A percentile compares a stretch with the other conserved stretches of the same genome.
phyloP scores from a whole-genome alignment of 108 stramenopile genomes.

The Cylindrotheca fusiformis region DNA sequence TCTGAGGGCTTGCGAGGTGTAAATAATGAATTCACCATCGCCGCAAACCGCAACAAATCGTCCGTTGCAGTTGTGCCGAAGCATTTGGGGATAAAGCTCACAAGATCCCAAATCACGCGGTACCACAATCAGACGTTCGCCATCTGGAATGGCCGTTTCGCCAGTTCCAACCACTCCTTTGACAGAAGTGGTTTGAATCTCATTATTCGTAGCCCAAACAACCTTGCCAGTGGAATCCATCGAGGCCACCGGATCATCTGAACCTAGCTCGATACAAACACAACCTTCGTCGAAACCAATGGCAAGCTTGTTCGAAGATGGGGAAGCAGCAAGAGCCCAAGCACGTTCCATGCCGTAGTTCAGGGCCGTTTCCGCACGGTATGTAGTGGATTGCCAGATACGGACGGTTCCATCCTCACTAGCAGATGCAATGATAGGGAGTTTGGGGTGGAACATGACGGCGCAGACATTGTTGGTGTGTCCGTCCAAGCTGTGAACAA shows the following conservation, averaged over 20 bases:
- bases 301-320: slow-evolving; percentile 94
- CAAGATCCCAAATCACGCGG: slow-evolving; percentile 93
- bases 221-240: slow-evolving; percentile 97
- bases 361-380: slow-evolving; percentile 96
- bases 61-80: slow-evolving; percentile 98
- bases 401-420: slow-evolving; percentile 98
- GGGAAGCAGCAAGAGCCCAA: slow-evolving; percentile 94
- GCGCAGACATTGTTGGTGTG: slow-evolving; percentile 97
- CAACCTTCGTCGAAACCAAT: slow-evolving; percentile 99
- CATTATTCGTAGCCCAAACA: slow-evolving; percentile 96
- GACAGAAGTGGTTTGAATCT: slow-evolving; percentile 92
- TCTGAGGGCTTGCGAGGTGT: slow-evolving; percentile 95
- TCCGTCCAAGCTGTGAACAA: slow-evolving; percentile 97
- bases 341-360: slow-evolving; percentile 99
- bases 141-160: slow-evolving; percentile 82
- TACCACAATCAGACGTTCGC: slow-evolving; percentile 78
- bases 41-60: slow-evolving; percentile 97
- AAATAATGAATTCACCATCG: slow-evolving; percentile 99
- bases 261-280: slow-evolving; percentile 96
- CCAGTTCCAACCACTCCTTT: slow-evolving; percentile 81
- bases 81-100: slow-evolving; percentile 93
- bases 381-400: slow-evolving; percentile 97
- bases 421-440: slow-evolving; percentile 96
- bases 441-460: slow-evolving; percentile 97
- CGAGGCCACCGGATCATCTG: slow-evolving; percentile 97